Evolutionary conservation across 192 early-diverging fungal genomes (phyloP), one percentile per base, ranked within the genome.

Genomic region (Entomortierella lignicola): DNA sequence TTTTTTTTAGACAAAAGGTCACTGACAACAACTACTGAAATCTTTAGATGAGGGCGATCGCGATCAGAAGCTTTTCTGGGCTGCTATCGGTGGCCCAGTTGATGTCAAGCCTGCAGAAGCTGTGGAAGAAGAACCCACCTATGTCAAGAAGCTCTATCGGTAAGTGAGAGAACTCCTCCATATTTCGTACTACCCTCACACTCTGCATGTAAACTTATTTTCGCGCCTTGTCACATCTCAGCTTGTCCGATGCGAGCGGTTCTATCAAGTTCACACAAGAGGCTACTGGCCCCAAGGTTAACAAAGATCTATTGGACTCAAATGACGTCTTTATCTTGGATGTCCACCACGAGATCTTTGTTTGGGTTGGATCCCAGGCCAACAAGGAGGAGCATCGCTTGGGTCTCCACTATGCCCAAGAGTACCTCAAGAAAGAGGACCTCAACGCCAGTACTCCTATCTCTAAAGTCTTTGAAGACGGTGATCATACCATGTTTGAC

Each of bases 251-350:
- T 63, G 63, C 71, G 32, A 83, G 70, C 0, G 86, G 82, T 42
- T 8, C 41, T 12, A 31, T 86, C 29, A 59, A 81, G 44, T 92
- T 92, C 67, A 88, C 79, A 21, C 51, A 85, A 56, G 90, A 89
- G 51, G 84, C 85, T 7, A 71, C 81, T 44, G 86, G 86, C 30
- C 42, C 63, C 27, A 73, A 75, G 23, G 81, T 87, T 17, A 83
- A 37, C 6, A 71, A 73, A 55, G 63, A 66, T 7, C 69, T 84
- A 30, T 82, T 94, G 66, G 85, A 91, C 63, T 71, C 82, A 8
- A 81, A 93, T 27, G 89, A 91, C 69, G 92, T 92, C 32, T 94
- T 90, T 72, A 69, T 94, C 37, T 80, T 91, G 62, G 93, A 94
- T 82, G 84, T 82, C 25, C 85, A 85, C 8, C 61, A 83, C 60